Evolutionary conservation across 495 filamentous ascomycete species (phyloP).

Genomic region (Pseudoneurospora amorphoporcata): DNA sequence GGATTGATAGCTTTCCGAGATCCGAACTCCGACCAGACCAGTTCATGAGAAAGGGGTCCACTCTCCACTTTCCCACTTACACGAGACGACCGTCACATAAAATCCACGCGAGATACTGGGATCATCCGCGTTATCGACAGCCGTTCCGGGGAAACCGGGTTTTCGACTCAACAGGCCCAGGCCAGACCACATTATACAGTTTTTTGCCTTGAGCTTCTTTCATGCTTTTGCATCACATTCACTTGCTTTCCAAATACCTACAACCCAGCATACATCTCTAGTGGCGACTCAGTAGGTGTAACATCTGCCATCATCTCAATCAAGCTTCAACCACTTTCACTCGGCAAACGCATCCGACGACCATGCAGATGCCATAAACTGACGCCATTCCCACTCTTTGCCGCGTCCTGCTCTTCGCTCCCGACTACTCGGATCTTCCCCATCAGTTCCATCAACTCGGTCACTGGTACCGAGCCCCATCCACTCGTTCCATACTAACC

Average conservation of each 20-base stretch:
- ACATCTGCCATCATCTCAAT: background rate
- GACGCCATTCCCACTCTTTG: background rate
- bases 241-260: background rate
- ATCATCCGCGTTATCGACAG: background rate
- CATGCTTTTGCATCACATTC: background rate
- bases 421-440: background rate
- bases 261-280: background rate
- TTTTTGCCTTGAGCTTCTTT: background rate
- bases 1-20: background rate
- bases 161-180: background rate
- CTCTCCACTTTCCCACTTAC: background rate
- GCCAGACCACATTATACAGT: background rate
- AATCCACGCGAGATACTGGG: background rate
- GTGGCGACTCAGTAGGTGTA: background rate
- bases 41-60: background rate
- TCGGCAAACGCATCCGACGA: background rate
- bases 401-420: no score
- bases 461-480: background rate
- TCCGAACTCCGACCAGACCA: background rate
- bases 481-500: background rate
- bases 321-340: background rate
- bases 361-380: background rate
- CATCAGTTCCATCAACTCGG: background rate
- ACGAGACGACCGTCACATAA: background rate
- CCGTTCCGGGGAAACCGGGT: background rate